Base-by-base conservation (phyloP, 2,329 filamentous ascomycete genomes). In the Aspergillus oerlinghausenensis region DNA sequence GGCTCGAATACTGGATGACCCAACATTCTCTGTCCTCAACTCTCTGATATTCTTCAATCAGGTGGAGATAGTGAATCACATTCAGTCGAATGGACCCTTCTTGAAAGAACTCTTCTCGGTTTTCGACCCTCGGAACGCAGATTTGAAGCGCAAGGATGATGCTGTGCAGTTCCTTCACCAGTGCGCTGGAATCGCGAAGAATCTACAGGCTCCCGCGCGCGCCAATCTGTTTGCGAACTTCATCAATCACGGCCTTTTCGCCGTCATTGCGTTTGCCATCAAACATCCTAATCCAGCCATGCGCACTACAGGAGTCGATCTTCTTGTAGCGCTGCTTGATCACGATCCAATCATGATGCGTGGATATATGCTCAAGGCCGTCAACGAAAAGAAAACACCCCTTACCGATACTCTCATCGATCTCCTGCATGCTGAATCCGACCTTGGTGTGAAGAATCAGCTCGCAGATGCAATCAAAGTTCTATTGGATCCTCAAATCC, bases 21-120 rank as follows among this genome's bases (percentile, higher is more conserved):
- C 93, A 51, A 99, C 94, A 21, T 99, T 97, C 73, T 96, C 91
- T 25, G 92, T 97, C 26, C 86, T 99, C 62, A 99, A 97, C 76
- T 96, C 92, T 51, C 83, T 97, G 65, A 99, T 99, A 64, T 99
- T 97, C 79, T 99, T 96, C 81, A 94, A 97, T 77, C 94, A 99
- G 77, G 92, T 97, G 66, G 94, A 97, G 69, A 97, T 99, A 69
- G 88, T 99, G 51, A 90, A 93, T 69, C 90, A 97, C 74, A 81
- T 99, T n/a, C 92, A 97, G 73, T 82, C 81, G 26, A 96, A 96
- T 66, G 79, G 79, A 0, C 76, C 77, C 1, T 97, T 96, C 67
- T 78, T 97, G 28, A 87, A 86, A 63, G 90, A 97, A 60, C 82
- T 97, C 3, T 99, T 97, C 71, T 83, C 84, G 54, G 91, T 97